A percentile compares a stretch with the other conserved stretches of the same genome.
Conservation (phyloP, 805 yeast species). For the Candida oleophila region DNA sequence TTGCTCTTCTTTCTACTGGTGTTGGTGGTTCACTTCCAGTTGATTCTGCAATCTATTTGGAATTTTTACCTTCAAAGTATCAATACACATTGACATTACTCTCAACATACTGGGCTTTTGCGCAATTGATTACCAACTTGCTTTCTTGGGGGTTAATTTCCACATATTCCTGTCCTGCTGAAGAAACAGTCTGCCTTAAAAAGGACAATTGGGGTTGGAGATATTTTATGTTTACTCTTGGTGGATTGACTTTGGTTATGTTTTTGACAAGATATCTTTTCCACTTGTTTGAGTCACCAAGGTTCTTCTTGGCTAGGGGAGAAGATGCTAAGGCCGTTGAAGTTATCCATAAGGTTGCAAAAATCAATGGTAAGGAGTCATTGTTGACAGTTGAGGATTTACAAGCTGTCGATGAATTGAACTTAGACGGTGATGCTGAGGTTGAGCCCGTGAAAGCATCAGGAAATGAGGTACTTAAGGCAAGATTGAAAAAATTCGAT, state of each 20-base stretch:
- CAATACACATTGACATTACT: conserved; percentile 30
- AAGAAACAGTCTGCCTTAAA: conserved; percentile 40
- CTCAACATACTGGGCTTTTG: conserved; percentile 64
- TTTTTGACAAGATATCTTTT: conserved; percentile 35
- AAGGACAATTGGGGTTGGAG: conserved; percentile 62
- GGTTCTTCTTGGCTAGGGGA: conserved; percentile 52
- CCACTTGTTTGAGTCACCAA: conserved; percentile 54
- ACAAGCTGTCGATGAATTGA: conserved; percentile 39
- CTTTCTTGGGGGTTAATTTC: conserved; percentile 58
- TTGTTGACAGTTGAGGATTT: conserved; percentile 48
- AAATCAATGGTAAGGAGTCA: conserved; percentile 39
- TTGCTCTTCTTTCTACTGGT: conserved; percentile 27
- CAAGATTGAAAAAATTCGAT: conserved; percentile 25
- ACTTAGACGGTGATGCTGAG: conserved; percentile 11
- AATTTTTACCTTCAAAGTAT: conserved; percentile 24
- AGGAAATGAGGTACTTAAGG: conserved; percentile 22
- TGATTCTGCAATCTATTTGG: conserved; percentile 29
- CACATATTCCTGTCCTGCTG: conserved; percentile 41
- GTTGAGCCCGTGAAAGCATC: conserved; percentile 3
- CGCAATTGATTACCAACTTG: conserved; percentile 53
- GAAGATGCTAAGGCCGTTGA: conserved; percentile 49
- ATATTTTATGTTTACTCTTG: conserved; percentile 50
- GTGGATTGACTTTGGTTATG: conserved; percentile 49
- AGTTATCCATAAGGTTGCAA: conserved; percentile 44
- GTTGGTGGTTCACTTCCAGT: conserved; percentile 35